Evolutionary conservation across 1,139 yeast genomes (phyloP), one percentile per base, ranked within the genome.

Genomic region (Cylindricascospora bacillispora): DNA sequence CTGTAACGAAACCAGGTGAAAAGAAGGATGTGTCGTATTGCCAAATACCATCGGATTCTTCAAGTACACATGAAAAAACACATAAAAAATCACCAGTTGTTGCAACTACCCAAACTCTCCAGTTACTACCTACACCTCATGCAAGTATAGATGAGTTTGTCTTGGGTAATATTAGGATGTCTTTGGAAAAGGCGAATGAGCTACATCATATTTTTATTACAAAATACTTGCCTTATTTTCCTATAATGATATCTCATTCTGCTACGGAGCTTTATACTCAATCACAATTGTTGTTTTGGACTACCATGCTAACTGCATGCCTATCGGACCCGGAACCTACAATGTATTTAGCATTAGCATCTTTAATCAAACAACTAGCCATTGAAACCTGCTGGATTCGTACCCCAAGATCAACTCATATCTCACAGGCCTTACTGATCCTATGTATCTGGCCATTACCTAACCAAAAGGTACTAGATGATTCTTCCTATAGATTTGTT

Each of bases 381-480:
- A 82, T 83, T 36, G 93, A 82, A 48, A 82, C 93, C 0, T 83
- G 95, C 55, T 83, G 95, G 93, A 74, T 83, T 32, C 64, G 86
- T 37, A 85, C 97, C 0, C 95, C 97, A 3, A 64, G 97, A 47
- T 81, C 94, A 4, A 82, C 95, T 1, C 95, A 85, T 50, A 86
- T 85, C 21, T 83, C 86, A 7, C 95, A 86, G 51, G 93, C 95
- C 0, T 60, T 86, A 26, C 59, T 85, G 17, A 77, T 86, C 22
- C 62, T 86, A 24, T 74, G 92, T 13, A 73, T 74, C 20, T 86
- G 97, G 97, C 95, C 95, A 1, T 58, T 86, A 27, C 95, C 97
- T 0, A 85, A 85, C 48, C 92, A 81, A 51, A 86, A 85, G 47
- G 93, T 86, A 6, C 63, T 86, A 37, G 97, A 86, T 56, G 97